These are phyloP conservation scores for Skeletonema tropicum DNA, from an alignment of 108 stramenopile species.

Conservation along the genomic window DNA sequence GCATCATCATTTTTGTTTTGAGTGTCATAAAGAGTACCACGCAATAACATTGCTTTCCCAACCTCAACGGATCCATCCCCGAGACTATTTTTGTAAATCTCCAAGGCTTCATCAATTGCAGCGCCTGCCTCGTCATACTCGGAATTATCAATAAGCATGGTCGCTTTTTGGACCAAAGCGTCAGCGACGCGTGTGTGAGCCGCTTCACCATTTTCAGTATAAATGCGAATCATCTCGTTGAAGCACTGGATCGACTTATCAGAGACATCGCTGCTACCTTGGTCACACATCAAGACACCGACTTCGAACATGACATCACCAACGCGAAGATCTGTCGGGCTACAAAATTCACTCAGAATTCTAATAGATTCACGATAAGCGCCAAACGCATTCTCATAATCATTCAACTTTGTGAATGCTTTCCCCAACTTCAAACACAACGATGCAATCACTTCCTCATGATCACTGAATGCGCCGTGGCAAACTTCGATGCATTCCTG, in stretches of 20 bases:
- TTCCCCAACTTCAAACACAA: constrained; percentile 34
- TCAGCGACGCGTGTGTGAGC: constrained; percentile 29
- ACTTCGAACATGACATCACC: constrained; percentile 47
- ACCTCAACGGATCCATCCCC: constrained; percentile 62
- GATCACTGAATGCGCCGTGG: not conserved
- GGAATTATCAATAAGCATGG: constrained; percentile 29
- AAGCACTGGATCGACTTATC: constrained; percentile 46
- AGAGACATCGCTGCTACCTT: constrained; percentile 13
- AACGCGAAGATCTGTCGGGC: constrained; percentile 35
- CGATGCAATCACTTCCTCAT: constrained; percentile 24
- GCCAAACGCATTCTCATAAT: constrained; percentile 45
- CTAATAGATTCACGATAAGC: constrained; percentile 30
- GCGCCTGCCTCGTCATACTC: constrained; percentile 43
- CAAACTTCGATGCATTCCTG: constrained; percentile 22
- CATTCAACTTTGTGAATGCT: constrained; percentile 32
- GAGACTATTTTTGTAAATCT: constrained; percentile 55
- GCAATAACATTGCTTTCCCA: constrained; percentile 63
- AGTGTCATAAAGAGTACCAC: constrained; percentile 64
- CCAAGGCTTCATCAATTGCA: constrained; percentile 60
- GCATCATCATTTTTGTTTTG: constrained; percentile 59
- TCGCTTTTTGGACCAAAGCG: constrained; percentile 38
- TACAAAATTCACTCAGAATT: constrained; percentile 18
- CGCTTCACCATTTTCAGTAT: constrained; percentile 21
- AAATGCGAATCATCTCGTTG: constrained; percentile 40
- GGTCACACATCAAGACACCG: constrained; percentile 28